Evolutionary conservation across 2,329 filamentous ascomycete genomes (phyloP).

Genomic region (Talaromyces atroroseus): DNA sequence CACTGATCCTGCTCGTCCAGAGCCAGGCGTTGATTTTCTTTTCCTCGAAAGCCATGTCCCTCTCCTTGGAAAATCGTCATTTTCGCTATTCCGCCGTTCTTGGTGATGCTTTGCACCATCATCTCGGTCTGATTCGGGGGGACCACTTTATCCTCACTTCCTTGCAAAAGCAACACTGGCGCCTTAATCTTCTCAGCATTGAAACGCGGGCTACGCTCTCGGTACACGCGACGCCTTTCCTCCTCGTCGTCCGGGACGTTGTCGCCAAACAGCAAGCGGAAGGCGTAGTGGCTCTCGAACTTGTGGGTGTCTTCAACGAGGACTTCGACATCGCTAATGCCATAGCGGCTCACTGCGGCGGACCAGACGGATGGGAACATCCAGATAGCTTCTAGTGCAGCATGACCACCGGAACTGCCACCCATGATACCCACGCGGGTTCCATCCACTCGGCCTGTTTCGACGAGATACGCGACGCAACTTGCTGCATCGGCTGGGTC

Average conservation of each 20-base stretch:
- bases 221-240: conserved; percentile 40
- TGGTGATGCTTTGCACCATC: conserved; percentile 32
- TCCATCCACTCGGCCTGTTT: conserved; percentile 31
- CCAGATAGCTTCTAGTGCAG: conserved; percentile 46
- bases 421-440: conserved; percentile 46
- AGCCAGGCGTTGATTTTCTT: background rate
- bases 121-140: conserved; percentile 52
- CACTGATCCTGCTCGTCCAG: background rate
- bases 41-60: background rate
- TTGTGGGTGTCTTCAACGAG: conserved; percentile 50
- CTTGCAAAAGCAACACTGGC: conserved; percentile 54
- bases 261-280: conserved; percentile 37
- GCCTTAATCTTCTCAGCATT: conserved; percentile 44
- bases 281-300: conserved; percentile 52
- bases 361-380: conserved; percentile 45
- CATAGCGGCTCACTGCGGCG: conserved; percentile 47
- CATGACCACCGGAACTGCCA: conserved; percentile 51
- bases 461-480: conserved; percentile 40
- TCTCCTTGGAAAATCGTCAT: conserved; percentile 1
- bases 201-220: conserved; percentile 46
- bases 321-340: conserved; percentile 47
- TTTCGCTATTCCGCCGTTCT: conserved; percentile 1
- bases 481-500: conserved; percentile 50
- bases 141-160: conserved; percentile 52
- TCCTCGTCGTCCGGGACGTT: conserved; percentile 30